Evolutionary conservation across 2,329 filamentous ascomycete species (phyloP).

Genomic region (Cladophialophora bantiana): DNA sequence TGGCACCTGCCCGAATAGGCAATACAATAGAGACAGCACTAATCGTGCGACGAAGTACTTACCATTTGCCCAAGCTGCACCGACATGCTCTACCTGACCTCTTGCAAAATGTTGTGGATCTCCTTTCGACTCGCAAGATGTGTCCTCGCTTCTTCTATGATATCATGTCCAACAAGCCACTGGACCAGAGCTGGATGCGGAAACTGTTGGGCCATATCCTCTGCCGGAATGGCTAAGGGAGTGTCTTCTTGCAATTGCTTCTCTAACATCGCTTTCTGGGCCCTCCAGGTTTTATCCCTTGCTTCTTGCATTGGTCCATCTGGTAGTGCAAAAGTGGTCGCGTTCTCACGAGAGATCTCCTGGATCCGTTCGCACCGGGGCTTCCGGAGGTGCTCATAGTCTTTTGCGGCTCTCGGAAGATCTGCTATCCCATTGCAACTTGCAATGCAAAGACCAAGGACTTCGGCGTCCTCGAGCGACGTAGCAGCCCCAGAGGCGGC

Average conservation of each 20-base stretch:
- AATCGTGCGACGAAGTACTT: not conserved
- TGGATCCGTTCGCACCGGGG: slow-evolving; percentile 24
- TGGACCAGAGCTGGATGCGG: slow-evolving; percentile 20
- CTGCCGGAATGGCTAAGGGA: slow-evolving; percentile 1
- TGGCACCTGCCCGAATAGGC: slow-evolving; percentile 3
- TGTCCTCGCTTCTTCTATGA: slow-evolving; percentile 9
- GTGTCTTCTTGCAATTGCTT: slow-evolving; percentile 15
- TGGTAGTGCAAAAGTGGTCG: slow-evolving; percentile 12
- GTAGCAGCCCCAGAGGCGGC: slow-evolving; percentile 53
- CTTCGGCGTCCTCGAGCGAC: slow-evolving; percentile 51
- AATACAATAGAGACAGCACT: not conserved
- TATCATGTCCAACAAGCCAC: slow-evolving; percentile 27
- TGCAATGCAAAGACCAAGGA: slow-evolving; percentile 18
- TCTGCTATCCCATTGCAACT: slow-evolving; percentile 1
- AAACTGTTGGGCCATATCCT: slow-evolving; percentile 19
- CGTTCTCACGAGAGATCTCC: slow-evolving; percentile 22
- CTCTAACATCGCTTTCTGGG: slow-evolving; percentile 4
- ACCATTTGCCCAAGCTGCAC: not conserved
- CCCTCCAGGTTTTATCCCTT: slow-evolving; percentile 9
- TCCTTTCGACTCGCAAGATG: slow-evolving; percentile 1
- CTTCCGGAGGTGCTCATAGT: slow-evolving; percentile 26
- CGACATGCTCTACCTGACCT: not conserved
- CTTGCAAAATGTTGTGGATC: not conserved
- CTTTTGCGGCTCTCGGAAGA: not conserved
- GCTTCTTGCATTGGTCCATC: slow-evolving; percentile 21